phyloP scores from a whole-genome alignment of 106 monocot genomes.

The Xerophyta viscosa region DNA sequence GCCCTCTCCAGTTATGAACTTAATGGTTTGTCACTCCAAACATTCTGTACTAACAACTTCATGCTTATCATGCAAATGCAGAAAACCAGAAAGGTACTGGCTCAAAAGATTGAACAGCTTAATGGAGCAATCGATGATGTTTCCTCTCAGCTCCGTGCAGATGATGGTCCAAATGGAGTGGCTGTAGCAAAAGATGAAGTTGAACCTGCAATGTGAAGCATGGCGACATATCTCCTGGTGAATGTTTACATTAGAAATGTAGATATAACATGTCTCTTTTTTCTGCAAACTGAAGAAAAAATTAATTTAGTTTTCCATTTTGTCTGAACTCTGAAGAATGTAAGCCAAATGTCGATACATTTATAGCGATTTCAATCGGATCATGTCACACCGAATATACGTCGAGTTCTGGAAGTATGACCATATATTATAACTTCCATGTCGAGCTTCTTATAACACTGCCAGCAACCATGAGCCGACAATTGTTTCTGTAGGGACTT shows the following conservation, averaged over 20 bases:
- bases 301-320: no score
- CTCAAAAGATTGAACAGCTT: constrained; percentile 69
- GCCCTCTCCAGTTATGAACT: no score
- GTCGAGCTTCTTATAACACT: no score
- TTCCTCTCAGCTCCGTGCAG: constrained; percentile 60
- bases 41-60: not conserved
- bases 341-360: no score
- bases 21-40: not conserved
- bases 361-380: no score
- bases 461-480: no score
- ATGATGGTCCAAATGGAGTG: constrained; percentile 49
- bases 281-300: not conserved
- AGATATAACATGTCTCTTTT: not conserved
- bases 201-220: constrained; percentile 36
- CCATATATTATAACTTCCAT: no score
- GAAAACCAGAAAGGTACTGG: constrained; percentile 59
- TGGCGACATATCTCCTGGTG: not conserved
- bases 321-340: no score
- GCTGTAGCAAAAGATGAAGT: constrained; percentile 51
- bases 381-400: no score
- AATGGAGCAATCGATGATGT: constrained; percentile 71
- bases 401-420: no score
- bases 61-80: constrained; percentile 10
- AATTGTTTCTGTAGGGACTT: no score
- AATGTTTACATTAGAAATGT: not conserved